These are phyloP conservation scores for Lepraria neglecta DNA, from an alignment of 495 filamentous ascomycete genomes.

Conservation along the genomic window DNA sequence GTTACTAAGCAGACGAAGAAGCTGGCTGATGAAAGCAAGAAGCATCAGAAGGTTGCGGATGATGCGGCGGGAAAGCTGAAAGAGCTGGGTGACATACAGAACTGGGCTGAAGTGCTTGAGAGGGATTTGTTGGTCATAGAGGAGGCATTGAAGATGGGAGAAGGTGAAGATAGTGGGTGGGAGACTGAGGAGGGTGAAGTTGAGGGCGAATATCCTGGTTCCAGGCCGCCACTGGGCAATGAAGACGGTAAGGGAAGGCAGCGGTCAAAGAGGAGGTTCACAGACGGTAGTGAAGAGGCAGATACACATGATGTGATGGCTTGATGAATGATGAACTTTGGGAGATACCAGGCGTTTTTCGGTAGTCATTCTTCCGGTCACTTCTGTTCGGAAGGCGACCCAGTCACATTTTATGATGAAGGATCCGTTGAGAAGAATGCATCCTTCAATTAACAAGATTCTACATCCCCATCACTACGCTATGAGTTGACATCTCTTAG, in stretches of 20 bases:
- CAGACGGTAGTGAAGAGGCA: background rate
- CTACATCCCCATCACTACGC: too few species aligned
- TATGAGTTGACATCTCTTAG: too few species aligned
- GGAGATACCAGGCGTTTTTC: background rate
- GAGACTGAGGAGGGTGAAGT: slow-evolving; percentile 24
- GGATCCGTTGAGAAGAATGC: too few species aligned
- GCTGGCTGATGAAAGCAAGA: slow-evolving; percentile 65
- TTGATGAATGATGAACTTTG: background rate
- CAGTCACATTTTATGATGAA: too few species aligned
- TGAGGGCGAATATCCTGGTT: background rate
- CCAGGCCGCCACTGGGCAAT: background rate
- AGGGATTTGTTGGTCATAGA: slow-evolving; percentile 81
- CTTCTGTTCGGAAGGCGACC: too few species aligned
- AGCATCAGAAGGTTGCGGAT: slow-evolving; percentile 61
- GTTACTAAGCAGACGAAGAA: slow-evolving; percentile 56
- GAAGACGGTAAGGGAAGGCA: background rate
- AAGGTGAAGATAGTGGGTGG: slow-evolving; percentile 35
- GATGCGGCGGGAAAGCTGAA: slow-evolving; percentile 68
- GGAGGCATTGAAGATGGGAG: slow-evolving; percentile 70
- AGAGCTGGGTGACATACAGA: slow-evolving; percentile 93
- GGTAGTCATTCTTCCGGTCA: too few species aligned
- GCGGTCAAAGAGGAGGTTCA: background rate
- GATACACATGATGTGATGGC: background rate
- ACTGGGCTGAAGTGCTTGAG: slow-evolving; percentile 96
- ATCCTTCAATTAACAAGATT: too few species aligned